These are phyloP conservation scores for Gymnopilus junonius DNA, from an alignment of 768 basidiomycete genomes.

Conservation along the genomic window DNA sequence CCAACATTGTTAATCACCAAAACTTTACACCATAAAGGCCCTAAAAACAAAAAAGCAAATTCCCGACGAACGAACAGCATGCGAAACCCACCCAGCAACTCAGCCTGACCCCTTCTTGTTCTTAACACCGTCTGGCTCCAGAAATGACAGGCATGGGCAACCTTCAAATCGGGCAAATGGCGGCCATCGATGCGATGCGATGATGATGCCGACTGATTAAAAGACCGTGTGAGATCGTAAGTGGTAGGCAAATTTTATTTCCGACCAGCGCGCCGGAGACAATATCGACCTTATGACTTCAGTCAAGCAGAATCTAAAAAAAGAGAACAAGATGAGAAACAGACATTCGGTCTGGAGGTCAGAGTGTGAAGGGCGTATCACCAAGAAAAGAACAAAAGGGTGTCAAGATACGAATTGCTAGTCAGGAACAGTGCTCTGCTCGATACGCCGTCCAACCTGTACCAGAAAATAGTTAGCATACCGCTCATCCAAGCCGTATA, in stretches of 20 bases:
- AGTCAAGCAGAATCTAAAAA: not conserved
- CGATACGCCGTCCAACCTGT: slow-evolving; percentile 38
- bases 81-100: not conserved
- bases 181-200: not conserved
- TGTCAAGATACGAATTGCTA: not conserved
- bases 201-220: not conserved
- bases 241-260: not conserved
- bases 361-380: not conserved
- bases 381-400: not conserved
- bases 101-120: not conserved
- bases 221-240: not conserved
- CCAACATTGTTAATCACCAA: not conserved
- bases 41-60: not conserved
- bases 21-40: not conserved
- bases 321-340: not conserved
- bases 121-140: not conserved
- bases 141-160: not conserved
- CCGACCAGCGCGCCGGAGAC: not conserved
- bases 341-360: not conserved
- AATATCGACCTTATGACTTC: not conserved
- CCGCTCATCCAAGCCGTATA: not conserved
- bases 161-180: not conserved
- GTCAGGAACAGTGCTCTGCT: slow-evolving; percentile 35
- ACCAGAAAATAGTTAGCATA: not conserved
- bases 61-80: not conserved